Evolutionary conservation across 2,329 filamentous ascomycete species (phyloP), one percentile per base, ranked within the genome.

Genomic region (Trichoderma asperellum): DNA sequence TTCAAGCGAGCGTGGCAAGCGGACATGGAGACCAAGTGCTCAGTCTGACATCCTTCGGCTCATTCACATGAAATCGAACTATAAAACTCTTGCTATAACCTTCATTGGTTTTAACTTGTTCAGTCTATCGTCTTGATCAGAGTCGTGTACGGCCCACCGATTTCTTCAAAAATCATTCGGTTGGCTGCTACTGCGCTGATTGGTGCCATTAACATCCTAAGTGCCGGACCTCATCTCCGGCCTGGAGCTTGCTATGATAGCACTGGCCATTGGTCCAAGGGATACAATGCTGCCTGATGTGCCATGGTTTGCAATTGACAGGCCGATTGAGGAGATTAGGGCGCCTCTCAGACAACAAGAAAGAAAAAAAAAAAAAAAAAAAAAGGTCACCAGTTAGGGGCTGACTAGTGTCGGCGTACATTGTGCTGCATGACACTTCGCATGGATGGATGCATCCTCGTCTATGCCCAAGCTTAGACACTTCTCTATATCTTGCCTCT

Each of bases 141-240:
- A 24, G 5, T 47, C 18, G 7, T 29, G 8, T 24, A n/a, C 2
- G 53, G 35, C 63, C 63, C 63, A 66, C 63, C 29, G 27, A 21
- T 16, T 29, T 4, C 34, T 58, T 40, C 32, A n/a, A 37, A 49
- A 24, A 32, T 8, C 6, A 29, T 40, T n/a, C 35, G 24, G 16
- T 21, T 66, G 34, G 63, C 27, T 66, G 53, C 27, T 58, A 29
- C 43, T 34, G 24, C 27, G 7, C 53, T 27, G 53, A n/a, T 7
- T 35, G 52, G 29, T 35, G 37, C 27, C 24, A 24, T 27, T 43
- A 14, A 27, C 37, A 49, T 27, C 14, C 34, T 24, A 18, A 16
- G 14, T 55, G 47, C 62, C 63, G 63, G 63, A 66, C 63, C 37
- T 66, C 63, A 66, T 58, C 53, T 66, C 63, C 63, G 63, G 63